Evolutionary conservation across 345 rosid genomes (phyloP), one percentile per base, ranked within the genome.

Genomic region (Ceriops decandra): DNA sequence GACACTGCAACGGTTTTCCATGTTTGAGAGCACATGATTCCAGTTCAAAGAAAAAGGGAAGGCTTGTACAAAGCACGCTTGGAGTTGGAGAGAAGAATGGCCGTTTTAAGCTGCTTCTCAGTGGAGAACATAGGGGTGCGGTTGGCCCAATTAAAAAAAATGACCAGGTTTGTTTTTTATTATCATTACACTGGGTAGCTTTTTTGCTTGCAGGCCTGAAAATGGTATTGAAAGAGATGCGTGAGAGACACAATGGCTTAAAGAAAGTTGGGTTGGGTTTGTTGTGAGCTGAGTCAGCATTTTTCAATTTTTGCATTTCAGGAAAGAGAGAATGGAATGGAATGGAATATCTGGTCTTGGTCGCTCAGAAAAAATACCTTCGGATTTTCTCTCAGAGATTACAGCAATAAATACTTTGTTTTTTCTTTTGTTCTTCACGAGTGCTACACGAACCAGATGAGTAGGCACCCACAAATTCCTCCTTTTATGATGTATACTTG

Each of bases 1-100:
- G 77, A 67, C 72, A 83, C 71, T 75, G 85, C 80, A 74, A 85
- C n/a, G 63, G 69, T 22, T 52, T 58, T 52, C 70, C 69, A 67
- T 63, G 68, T 68, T 63, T 46, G 63, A 56, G 33, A 7, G 24
- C 15, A 7, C 76, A 72, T 68, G 6, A 9, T 57, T 52, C 30
- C 63, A 67, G 68, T 57, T 56, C 59, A 47, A 53, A 24, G 19
- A 15, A 46, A 27, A 26, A 66, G 30, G 26, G 24, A 36, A 6
- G 52, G 54, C 33, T 36, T 17, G 63, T 7, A 60, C 21, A 53
- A 31, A 17, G 31, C 51, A 32, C 30, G 4, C 30, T 56, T 56
- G 53, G 8, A 59, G 4, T 35, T 36, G 60, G 54, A 22, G 38
- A 60, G 7, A 66, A 35, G 28, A 60, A 51, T 49, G n/a, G 66